A percentile compares a stretch with the other conserved stretches of the same genome.
These are phyloP conservation scores for Fusarium sp. DNA, from an alignment of 2,329 filamentous ascomycete genomes.

Conservation along the genomic window DNA sequence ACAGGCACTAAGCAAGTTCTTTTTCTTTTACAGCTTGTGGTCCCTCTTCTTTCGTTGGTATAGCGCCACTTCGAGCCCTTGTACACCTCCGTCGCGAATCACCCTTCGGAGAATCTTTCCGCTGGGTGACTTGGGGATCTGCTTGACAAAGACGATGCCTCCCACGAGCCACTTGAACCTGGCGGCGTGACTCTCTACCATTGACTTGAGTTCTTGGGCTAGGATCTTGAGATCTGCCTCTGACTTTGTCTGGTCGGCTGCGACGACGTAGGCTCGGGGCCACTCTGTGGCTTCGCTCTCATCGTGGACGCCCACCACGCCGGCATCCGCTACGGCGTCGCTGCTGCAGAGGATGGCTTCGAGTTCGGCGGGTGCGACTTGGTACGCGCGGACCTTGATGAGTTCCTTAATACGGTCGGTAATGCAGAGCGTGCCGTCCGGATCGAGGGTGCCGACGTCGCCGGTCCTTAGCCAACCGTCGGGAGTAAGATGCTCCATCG, in stretches of 20 bases:
- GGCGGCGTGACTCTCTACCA: conserved; percentile 70
- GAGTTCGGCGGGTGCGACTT: conserved; percentile 68
- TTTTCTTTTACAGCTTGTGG: conserved; percentile 30
- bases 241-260: conserved; percentile 39
- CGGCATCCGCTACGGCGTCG: conserved; percentile 69
- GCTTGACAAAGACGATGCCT: conserved; percentile 75
- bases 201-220: conserved; percentile 66
- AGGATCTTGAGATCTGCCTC: conserved; percentile 58
- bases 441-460: conserved; percentile 72
- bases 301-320: conserved; percentile 70
- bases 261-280: conserved; percentile 73
- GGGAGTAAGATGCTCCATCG: conserved; percentile 52
- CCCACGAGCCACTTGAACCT: conserved; percentile 77
- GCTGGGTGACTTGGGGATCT: conserved; percentile 77
- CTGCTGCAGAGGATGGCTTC: conserved; percentile 53
- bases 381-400: conserved; percentile 71
- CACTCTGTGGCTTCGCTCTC: conserved; percentile 70
- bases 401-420: conserved; percentile 79
- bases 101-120: conserved; percentile 62
- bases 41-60: conserved; percentile 45
- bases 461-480: conserved; percentile 80
- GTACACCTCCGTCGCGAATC: conserved; percentile 56
- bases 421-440: conserved; percentile 70
- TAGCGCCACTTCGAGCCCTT: conserved; percentile 45
- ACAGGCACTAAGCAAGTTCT: background rate